A percentile compares a stretch with the other conserved stretches of the same genome.
These are phyloP conservation scores for Yarrowia sp. DNA, from an alignment of 805 yeast genomes.

Conservation along the genomic window DNA sequence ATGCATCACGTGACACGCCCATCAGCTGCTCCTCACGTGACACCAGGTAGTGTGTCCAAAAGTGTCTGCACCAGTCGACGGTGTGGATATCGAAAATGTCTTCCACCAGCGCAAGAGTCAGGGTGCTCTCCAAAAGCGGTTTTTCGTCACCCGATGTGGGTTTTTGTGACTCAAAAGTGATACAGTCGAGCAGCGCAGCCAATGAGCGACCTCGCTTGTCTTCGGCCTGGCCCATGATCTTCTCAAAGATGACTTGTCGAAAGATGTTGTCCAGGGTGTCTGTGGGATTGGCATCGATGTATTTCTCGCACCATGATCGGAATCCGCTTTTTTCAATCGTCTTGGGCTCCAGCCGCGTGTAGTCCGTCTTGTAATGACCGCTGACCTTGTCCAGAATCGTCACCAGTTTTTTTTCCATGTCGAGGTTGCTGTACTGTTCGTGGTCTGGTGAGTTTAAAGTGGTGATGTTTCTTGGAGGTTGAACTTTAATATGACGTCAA, in stretches of 20 bases:
- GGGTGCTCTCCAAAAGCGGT: conserved; percentile 41
- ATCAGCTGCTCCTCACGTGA: conserved; percentile 44
- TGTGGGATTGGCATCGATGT: conserved; percentile 5
- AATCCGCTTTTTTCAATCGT: conserved; percentile 3
- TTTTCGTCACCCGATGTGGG: background rate
- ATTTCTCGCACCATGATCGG: conserved; percentile 27
- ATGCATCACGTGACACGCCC: conserved; percentile 3
- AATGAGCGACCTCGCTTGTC: conserved; percentile 3
- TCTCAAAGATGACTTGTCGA: conserved; percentile 12
- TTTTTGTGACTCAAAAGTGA: conserved; percentile 17
- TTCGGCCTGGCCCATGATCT: conserved; percentile 9
- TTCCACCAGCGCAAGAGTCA: conserved; percentile 47
- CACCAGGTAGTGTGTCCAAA: conserved; percentile 49
- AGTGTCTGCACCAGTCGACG: conserved; percentile 49
- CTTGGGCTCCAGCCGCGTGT: conserved; percentile 13
- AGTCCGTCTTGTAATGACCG: conserved; percentile 19
- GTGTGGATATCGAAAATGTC: conserved; percentile 49
- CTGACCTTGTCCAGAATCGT: conserved; percentile 19
- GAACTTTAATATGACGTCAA: conserved; percentile 2
- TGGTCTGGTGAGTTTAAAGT: background rate
- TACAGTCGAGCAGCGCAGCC: conserved; percentile 19
- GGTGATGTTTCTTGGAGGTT: conserved; percentile 24
- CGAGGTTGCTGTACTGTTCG: too few species aligned
- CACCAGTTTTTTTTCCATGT: conserved; percentile 20
- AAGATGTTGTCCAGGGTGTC: conserved; percentile 29